phyloP scores from a whole-genome alignment of 2,329 filamentous ascomycete species.

The Cercospora beticola region DNA sequence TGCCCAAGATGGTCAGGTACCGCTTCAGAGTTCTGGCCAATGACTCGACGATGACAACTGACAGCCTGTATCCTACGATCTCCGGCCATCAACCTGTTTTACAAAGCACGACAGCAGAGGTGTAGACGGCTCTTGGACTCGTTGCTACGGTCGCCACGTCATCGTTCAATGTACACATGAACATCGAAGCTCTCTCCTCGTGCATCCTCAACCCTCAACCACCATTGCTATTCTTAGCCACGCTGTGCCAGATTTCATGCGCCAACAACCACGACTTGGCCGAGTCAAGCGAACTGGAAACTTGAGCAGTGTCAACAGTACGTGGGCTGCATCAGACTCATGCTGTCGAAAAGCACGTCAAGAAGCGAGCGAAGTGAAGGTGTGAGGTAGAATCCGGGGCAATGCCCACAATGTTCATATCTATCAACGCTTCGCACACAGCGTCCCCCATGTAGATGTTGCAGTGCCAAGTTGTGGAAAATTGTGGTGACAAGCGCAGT shows the following conservation, averaged over 20 bases:
- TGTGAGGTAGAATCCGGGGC: neutral
- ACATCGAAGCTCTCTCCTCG: neutral
- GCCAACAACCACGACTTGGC: neutral
- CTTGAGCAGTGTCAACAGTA: neutral
- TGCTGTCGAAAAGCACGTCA: neutral
- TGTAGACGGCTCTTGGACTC: neutral
- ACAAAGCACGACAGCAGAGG: neutral
- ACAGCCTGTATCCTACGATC: neutral
- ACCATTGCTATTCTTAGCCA: neutral
- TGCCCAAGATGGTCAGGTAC: conserved; percentile 6
- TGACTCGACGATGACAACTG: neutral
- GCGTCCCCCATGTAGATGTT: neutral
- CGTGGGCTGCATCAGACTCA: neutral
- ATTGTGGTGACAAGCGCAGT: neutral
- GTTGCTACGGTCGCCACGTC: neutral
- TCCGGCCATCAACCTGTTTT: neutral
- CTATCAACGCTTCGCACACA: neutral
- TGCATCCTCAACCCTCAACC: neutral
- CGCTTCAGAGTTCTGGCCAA: neutral
- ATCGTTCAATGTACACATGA: neutral
- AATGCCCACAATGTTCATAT: neutral
- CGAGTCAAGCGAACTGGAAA: neutral
- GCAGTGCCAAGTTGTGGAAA: neutral
- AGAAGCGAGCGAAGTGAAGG: neutral
- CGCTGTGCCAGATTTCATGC: neutral